phyloP scores from a whole-genome alignment of 2,329 filamentous ascomycete species.

The Graphiopsis chlorocephala region DNA sequence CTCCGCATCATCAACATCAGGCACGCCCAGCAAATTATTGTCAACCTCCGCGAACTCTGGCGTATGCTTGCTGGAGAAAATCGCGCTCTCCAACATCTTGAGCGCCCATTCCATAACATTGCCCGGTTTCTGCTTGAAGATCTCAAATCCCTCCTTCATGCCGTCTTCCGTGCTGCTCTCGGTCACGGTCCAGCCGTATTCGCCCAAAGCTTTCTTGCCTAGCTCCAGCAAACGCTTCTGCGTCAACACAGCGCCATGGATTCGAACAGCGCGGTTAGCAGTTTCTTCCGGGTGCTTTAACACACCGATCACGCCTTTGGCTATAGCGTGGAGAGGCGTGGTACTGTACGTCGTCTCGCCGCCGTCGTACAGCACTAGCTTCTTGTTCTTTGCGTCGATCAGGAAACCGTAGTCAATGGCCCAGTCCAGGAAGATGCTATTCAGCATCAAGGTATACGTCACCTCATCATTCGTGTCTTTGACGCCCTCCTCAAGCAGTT shows the following conservation, averaged over 20 bases:
- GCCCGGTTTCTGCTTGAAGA: conserved; percentile 28
- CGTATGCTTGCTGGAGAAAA: conserved; percentile 32
- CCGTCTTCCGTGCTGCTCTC: conserved; percentile 29
- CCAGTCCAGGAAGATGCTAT: conserved; percentile 40
- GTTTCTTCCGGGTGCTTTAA: conserved; percentile 36
- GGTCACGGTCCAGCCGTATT: conserved; percentile 27
- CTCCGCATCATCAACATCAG: conserved; percentile 23
- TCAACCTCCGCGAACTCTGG: conserved; percentile 35
- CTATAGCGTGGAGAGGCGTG: conserved; percentile 34
- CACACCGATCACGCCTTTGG: conserved; percentile 33
- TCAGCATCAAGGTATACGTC: conserved; percentile 36
- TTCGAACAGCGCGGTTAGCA: conserved; percentile 35
- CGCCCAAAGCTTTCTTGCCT: conserved; percentile 35
- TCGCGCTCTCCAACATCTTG: conserved; percentile 31
- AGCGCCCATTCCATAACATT: conserved; percentile 26
- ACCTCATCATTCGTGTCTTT: conserved; percentile 28
- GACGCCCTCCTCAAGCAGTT: conserved; percentile 36
- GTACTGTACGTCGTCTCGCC: conserved; percentile 35
- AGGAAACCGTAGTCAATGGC: conserved; percentile 32
- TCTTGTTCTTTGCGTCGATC: conserved; percentile 30
- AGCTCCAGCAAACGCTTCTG: conserved; percentile 39
- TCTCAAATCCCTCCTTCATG: conserved; percentile 30
- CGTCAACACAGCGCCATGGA: conserved; percentile 36
- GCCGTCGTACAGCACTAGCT: conserved; percentile 35
- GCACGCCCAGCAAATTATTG: conserved; percentile 38